Base-by-base conservation (phyloP, 2,329 filamentous ascomycete species). In the Plectosphaerella plurivora region DNA sequence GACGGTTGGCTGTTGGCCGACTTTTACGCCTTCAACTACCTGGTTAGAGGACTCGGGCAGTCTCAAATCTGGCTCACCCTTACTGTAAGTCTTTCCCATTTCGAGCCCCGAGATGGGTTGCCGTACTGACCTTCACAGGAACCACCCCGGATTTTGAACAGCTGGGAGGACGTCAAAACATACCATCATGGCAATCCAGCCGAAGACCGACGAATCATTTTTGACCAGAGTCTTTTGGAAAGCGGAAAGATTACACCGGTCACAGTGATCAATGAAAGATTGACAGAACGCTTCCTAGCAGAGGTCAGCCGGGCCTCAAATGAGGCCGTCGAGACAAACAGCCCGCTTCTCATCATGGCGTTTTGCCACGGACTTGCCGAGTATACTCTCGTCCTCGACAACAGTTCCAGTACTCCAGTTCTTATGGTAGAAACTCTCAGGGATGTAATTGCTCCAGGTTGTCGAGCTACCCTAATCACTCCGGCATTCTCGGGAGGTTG, bases 291-390 rank as follows among this genome's bases (percentile, higher is more conserved):
- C 3, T 33, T 33, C 7, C 7, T 33, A 8, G 28, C 14, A 5
- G 33, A 49, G 16, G 47, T 49, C 15, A n/a, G 20, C n/a, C 20
- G 10, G 2, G 12, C 18, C 9, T 49, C 47, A 10, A 16, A 24
- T 18, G 39, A 46, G 33, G 53, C 57, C 12, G 49, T 58, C 5
- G 46, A 54, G n/a, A 51, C 25, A 5, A 59, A 60, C 2, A 16
- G 61, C 2, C 65, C 64, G 18, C 52, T 66, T 16, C 36, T 42
- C 15, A 15, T 49, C 8, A 18, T 42, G 15, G 8, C 33, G 7
- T 49, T 49, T 35, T 39, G 47, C 5, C 20, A 16, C 11, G 47
- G 20, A 9, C 9, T 42, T 8, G 8, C 20, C 20, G 22, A 42
- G 11, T 16, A 12, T 14, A 12, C n/a, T 3, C 41, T 41, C 20